Evolutionary conservation across 2,329 filamentous ascomycete species (phyloP).

Genomic region (Trichoderma harzianum): DNA sequence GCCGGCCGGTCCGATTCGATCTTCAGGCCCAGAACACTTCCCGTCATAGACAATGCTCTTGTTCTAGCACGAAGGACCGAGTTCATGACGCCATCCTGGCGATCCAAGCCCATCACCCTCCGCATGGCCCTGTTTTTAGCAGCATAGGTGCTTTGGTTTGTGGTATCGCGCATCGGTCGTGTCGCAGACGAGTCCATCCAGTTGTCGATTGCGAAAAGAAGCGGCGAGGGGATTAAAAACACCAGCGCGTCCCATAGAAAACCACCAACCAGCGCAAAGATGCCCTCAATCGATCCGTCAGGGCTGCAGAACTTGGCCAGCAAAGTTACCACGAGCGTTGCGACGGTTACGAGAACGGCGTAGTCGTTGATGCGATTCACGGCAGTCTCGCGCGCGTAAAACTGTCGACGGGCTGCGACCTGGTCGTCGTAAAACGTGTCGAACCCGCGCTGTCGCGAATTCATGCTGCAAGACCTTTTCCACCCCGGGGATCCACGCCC

Average conservation of each 20-base stretch:
- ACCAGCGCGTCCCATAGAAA: slow-evolving; percentile 61
- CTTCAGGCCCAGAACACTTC: slow-evolving; percentile 39
- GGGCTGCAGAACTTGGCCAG: slow-evolving; percentile 35
- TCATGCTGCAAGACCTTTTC: slow-evolving; percentile 31
- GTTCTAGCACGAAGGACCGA: slow-evolving; percentile 57
- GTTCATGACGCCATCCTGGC: slow-evolving; percentile 49
- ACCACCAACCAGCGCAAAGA: slow-evolving; percentile 32
- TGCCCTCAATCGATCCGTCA: slow-evolving; percentile 30
- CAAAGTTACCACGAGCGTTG: slow-evolving; percentile 34
- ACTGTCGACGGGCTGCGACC: slow-evolving; percentile 32
- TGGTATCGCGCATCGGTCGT: slow-evolving; percentile 34
- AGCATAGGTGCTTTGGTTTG: slow-evolving; percentile 43
- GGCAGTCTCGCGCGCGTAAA: slow-evolving; percentile 27
- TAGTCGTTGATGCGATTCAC: slow-evolving; percentile 36
- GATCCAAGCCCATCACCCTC: slow-evolving; percentile 59
- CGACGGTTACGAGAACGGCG: slow-evolving; percentile 33
- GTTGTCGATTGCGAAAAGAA: slow-evolving; percentile 56
- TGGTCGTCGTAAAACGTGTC: slow-evolving; percentile 37
- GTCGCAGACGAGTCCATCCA: slow-evolving; percentile 49
- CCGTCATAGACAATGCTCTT: slow-evolving; percentile 53
- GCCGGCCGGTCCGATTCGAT: slow-evolving; percentile 46
- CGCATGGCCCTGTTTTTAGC: slow-evolving; percentile 64
- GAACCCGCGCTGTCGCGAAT: slow-evolving; percentile 32
- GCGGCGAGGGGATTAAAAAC: slow-evolving; percentile 50
- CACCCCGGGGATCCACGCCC: slow-evolving; percentile 2